phyloP scores from a whole-genome alignment of 139 green algal genomes.

The Astrephomene gubernaculifera region DNA sequence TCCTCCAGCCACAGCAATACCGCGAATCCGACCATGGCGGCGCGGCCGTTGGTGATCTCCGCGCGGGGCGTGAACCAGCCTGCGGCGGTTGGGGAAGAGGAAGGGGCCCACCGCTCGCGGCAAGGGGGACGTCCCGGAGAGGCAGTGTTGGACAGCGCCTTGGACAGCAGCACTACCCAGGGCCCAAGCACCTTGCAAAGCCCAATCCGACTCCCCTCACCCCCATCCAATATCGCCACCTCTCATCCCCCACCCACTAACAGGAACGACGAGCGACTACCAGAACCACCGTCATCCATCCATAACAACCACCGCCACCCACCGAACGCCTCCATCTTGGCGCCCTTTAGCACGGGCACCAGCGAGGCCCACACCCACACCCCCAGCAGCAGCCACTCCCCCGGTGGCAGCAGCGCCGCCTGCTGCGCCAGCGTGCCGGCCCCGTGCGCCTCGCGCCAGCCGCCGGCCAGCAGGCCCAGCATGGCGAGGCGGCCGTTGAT shows the following conservation, averaged over 20 bases:
- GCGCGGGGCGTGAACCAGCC: conserved; percentile 72
- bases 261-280: too few species aligned
- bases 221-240: too few species aligned
- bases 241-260: too few species aligned
- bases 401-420: conserved; percentile 27
- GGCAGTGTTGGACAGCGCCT: too few species aligned
- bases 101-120: too few species aligned
- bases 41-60: conserved; percentile 83
- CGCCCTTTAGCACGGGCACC: conserved; percentile 79
- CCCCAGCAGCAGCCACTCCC: conserved; percentile 13
- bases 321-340: conserved; percentile 81
- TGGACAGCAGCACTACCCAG: too few species aligned
- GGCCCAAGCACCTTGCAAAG: too few species aligned
- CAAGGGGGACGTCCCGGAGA: too few species aligned
- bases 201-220: too few species aligned
- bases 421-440: conserved; percentile 69
- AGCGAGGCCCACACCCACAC: conserved; percentile 73
- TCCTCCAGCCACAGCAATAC: conserved; percentile 70
- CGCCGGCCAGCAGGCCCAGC: conserved; percentile 75
- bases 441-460: conserved; percentile 61
- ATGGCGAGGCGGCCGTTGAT: conserved; percentile 87
- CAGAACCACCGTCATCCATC: too few species aligned
- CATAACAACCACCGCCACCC: too few species aligned
- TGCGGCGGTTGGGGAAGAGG: too few species aligned
- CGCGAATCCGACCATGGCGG: conserved; percentile 80